Evolutionary conservation across 805 yeast genomes (phyloP), one percentile per base, ranked within the genome.

Genomic region (Blastobotrys attinorum): DNA sequence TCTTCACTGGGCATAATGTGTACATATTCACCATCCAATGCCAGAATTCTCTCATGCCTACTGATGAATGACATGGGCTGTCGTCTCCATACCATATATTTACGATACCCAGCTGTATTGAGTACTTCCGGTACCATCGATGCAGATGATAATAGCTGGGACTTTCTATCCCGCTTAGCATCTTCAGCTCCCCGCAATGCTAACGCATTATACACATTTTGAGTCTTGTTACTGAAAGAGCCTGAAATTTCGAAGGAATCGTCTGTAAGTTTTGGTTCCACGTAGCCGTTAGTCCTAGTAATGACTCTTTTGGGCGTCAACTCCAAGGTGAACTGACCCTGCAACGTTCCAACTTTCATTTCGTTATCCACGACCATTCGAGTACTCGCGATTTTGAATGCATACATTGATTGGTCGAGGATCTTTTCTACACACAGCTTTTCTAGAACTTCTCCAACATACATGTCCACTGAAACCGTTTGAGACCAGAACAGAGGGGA

Each of bases 21-120:
- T 11, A 90, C 77, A 56, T 87, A 88, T 54, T 87, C 95, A n/a
- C 97, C 97, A 62, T 90, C 97, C 31, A 90, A 76, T 1, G 92
- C 88, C 25, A 90, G 68, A 0, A 88, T 76, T 54, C 92, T 77
- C 54, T 88, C 95, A 48, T 85, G 85, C 43, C 88, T 73, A 45
- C 78, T 79, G 46, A 83, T 76, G 51, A 90, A 79, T 0, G 94
- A 80, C 78, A 82, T 76, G 18, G 88, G 89, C 54, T 89, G 90
- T 47, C 92, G 76, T 55, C 97, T 72, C 84, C 87, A 85, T 0
- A 90, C 95, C 15, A 77, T 80, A 75, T 88, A 90, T 55, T 83
- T 83, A 57, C 81, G 81, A 57, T 87, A 87, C 3, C 86, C 77
- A 2, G 81, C 73, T 3, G 67, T 65, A 13, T 61, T 53, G 32